Base-by-base conservation (phyloP, 1,284 basidiomycete species). In the Malassezia arunalokei region DNA sequence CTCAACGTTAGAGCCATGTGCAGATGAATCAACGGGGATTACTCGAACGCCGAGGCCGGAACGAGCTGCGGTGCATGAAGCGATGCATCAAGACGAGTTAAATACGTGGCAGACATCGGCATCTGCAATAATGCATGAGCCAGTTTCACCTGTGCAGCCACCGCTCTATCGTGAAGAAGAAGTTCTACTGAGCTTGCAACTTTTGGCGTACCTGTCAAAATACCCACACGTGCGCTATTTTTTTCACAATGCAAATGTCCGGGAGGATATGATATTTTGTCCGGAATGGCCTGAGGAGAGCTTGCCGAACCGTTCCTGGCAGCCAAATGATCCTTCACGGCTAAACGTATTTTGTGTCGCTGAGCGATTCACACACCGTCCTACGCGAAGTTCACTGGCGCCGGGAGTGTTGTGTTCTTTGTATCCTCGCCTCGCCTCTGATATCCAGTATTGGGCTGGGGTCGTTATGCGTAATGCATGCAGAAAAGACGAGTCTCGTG, bases 381-480 rank as follows among this genome's bases (percentile, higher is more conserved):
- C 89, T 0, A 86, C 86, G 46, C 82, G 85, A 17, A 81, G 82
- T 47, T 53, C 49, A 37, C n/a, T 35, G 8, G 38, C 39, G 20
- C 29, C 1, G 86, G 90, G 69, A n/a, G 28, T 17, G 29, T 43
- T 40, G n/a, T 58, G 53, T 43, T 45, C 58, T 24, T 43, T 58
- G 8, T 59, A 57, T 40, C 59, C 63, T 27, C 87, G 54, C 80
- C 78, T 96, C 5, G 88, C 90, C 0, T 78, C 79, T 20, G 91
- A 96, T 74, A 94, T 98, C 46, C 89, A 96, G 76, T 96, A 95
- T 71, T 98, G 92, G 94, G 92, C 92, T 0, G 90, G 91, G 3
- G 92, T 96, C 11, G 95, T 96, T 68, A 98, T 98, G 92, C 81
- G 94, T 47, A 98, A 98, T 72, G 92, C 94, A 6, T 98, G 92